These are phyloP conservation scores for Collybiopsis luxurians DNA, from an alignment of 768 basidiomycete species.

Conservation along the genomic window DNA sequence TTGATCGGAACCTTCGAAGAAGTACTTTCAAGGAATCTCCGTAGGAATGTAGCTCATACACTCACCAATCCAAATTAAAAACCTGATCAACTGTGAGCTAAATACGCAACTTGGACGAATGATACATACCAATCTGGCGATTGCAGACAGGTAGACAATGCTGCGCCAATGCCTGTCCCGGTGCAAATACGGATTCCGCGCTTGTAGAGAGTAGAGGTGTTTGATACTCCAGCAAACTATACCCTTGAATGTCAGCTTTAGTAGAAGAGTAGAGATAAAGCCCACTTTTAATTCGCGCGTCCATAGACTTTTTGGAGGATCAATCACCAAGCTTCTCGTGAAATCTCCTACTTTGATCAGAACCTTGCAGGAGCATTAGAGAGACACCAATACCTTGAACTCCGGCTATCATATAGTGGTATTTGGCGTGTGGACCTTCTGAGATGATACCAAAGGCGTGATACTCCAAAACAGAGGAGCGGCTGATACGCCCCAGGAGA, in stretches of 20 bases:
- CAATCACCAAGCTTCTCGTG: slow-evolving; percentile 64
- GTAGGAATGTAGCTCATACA: neutral
- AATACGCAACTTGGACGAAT: neutral
- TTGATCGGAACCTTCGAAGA: slow-evolving; percentile 65
- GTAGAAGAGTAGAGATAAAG: neutral
- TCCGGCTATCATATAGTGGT: slow-evolving; percentile 81
- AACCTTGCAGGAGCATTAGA: neutral
- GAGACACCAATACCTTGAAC: slow-evolving; percentile 49
- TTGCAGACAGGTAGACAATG: slow-evolving; percentile 76
- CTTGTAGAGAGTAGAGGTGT: slow-evolving; percentile 76
- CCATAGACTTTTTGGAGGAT: slow-evolving; percentile 72
- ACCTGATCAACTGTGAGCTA: slow-evolving; percentile 40
- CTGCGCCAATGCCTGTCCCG: slow-evolving; percentile 78
- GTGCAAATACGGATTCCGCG: slow-evolving; percentile 82
- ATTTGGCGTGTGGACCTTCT: slow-evolving; percentile 68
- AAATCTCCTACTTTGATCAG: slow-evolving; percentile 54
- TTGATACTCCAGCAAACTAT: slow-evolving; percentile 79
- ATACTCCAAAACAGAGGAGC: slow-evolving; percentile 74
- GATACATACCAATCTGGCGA: slow-evolving; percentile 30
- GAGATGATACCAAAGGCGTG: slow-evolving; percentile 81
- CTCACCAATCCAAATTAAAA: slow-evolving; percentile 75
- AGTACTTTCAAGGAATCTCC: slow-evolving; percentile 9
- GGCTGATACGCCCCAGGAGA: slow-evolving; percentile 69
- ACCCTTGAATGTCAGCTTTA: neutral
- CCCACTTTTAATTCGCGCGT: slow-evolving; percentile 78